Evolutionary conservation across 2,329 filamentous ascomycete species (phyloP), one percentile per base, ranked within the genome.

Genomic region (Cytospora mali): DNA sequence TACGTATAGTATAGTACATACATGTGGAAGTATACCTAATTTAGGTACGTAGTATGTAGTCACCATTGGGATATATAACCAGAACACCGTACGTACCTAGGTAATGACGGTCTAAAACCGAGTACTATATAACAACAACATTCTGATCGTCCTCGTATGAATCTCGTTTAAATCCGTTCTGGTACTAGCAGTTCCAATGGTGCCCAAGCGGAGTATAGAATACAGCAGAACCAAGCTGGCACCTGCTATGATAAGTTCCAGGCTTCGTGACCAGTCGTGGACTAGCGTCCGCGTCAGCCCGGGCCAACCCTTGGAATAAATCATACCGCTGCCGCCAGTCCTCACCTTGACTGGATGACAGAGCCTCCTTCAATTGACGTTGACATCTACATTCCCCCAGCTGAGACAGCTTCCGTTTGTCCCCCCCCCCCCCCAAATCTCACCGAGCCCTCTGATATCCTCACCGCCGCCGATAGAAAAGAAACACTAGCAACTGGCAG

Each of bases 121-220:
- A n/a, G n/a, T 35, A 16, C 33, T 35, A 35, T 14, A 39, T 7
- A 6, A 10, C 4, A n/a, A 2, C 16, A 39, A 23, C 18, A 46
- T 46, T 46, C 42, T 46, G 42, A 23, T 46, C 42, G 39, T 6
- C 39, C 39, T 42, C 16, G 39, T 42, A 7, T 42, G 18, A 42
- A 39, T 39, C 14, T 21, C 39, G 18, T 42, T 33, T 21, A 10
- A 16, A 21, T n/a, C 18, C 39, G 39, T 42, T 42, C 39, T 16
- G 6, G n/a, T 42, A n/a, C 18, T 21, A 46, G 42, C 58, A 60
- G 27, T 14, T 57, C 48, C 21, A 57, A 53, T 6, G 58, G 33
- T 64, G 62, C 62, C 62, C 62, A 62, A 64, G 62, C 62, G 58
- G 62, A 61, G 62, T 35, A 21, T n/a, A n/a, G 21, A 29, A 18